These are phyloP conservation scores for Annona cherimola DNA, from an alignment of 164 flowering plant species.

Conservation along the genomic window DNA sequence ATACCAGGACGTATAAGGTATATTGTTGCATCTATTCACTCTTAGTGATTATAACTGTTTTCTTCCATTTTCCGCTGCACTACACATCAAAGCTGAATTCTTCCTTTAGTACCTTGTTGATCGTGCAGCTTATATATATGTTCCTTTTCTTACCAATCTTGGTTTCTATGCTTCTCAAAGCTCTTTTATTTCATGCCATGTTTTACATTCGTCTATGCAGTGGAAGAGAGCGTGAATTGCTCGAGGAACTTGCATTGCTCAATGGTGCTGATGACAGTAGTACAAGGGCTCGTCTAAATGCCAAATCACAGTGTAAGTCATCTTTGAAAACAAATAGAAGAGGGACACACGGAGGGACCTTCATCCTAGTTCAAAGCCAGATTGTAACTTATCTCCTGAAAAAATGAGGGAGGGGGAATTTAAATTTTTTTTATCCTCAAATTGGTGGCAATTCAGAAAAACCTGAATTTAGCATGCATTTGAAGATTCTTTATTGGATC, in stretches of 20 bases:
- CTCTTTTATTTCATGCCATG: not conserved
- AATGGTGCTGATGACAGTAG: constrained; percentile 34
- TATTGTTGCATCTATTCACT: not conserved
- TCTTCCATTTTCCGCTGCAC: too few species aligned
- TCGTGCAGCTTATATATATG: not conserved
- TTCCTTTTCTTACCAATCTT: not conserved
- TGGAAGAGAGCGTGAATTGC: constrained; percentile 77
- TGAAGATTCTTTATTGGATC: not conserved
- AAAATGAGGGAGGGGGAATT: too few species aligned
- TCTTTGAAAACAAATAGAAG: not conserved
- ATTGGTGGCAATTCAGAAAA: too few species aligned
- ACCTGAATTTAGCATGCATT: too few species aligned
- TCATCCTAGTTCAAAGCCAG: too few species aligned
- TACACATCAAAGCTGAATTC: too few species aligned
- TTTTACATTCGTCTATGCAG: constrained; percentile 29
- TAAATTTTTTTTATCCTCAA: too few species aligned
- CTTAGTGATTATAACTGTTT: not conserved
- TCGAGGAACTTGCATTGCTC: constrained; percentile 71
- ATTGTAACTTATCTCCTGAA: too few species aligned
- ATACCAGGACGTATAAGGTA: constrained; percentile 90
- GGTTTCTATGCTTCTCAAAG: not conserved
- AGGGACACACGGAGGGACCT: not conserved
- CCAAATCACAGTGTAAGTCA: constrained; percentile 47
- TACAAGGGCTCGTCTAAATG: constrained; percentile 45
- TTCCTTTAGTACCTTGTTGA: not conserved